Conservation (phyloP, 805 yeast genomes). For the Yarrowia sp. region DNA sequence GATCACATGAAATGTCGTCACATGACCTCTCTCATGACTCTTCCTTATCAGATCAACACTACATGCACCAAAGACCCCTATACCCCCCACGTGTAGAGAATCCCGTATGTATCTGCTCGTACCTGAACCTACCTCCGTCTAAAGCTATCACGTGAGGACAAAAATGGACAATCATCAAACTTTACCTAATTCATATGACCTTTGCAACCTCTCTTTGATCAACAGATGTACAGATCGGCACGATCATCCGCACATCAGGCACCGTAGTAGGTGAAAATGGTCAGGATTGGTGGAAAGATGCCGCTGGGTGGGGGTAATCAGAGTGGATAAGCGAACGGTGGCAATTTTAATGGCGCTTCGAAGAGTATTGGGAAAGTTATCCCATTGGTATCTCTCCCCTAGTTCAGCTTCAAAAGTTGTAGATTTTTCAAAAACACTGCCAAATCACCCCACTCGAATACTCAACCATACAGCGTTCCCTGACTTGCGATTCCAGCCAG, state of each 20-base stretch:
- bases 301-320: background rate
- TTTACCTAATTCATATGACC: background rate
- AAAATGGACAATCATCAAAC: background rate
- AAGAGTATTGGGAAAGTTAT: background rate
- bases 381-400: background rate
- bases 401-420: too few species aligned
- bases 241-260: background rate
- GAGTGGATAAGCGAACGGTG: background rate
- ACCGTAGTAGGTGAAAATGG: background rate
- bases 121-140: background rate
- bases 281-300: constrained; percentile 1
- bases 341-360: background rate
- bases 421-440: background rate
- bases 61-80: background rate
- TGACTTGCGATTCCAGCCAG: background rate
- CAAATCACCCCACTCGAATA: background rate
- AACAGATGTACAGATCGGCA: background rate
- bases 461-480: background rate
- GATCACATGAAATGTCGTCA: background rate
- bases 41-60: background rate
- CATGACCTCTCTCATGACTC: background rate
- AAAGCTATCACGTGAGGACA: background rate
- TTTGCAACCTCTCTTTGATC: background rate
- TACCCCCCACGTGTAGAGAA: background rate
- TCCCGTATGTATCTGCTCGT: too few species aligned